Evolutionary conservation across 1,139 yeast genomes (phyloP).

Genomic region (Dujonia santamariae): DNA sequence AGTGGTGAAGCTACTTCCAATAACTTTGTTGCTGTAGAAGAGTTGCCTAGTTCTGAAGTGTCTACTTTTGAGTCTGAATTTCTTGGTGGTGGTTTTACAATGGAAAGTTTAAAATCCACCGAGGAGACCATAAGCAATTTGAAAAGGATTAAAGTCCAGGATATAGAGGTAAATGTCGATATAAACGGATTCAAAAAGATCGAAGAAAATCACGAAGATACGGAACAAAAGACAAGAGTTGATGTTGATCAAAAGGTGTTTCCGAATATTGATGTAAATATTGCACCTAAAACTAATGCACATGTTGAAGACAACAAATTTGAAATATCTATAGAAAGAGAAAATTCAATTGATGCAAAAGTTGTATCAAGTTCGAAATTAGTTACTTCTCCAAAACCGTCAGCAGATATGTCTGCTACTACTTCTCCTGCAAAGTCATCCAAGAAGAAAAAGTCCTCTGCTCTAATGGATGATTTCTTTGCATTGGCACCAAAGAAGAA

Average conservation of each 20-base stretch:
- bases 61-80: slow-evolving; percentile 7
- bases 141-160: slow-evolving; percentile 2
- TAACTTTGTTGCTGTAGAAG: too few relatives aligned
- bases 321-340: too few relatives aligned
- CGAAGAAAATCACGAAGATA: too few relatives aligned
- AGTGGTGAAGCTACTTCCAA: too few relatives aligned
- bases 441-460: slow-evolving; percentile 12
- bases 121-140: slow-evolving; percentile 3
- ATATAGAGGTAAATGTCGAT: not conserved
- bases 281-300: too few relatives aligned
- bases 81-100: slow-evolving; percentile 4
- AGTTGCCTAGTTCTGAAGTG: slow-evolving; percentile 1
- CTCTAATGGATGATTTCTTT: slow-evolving; percentile 29
- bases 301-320: too few relatives aligned
- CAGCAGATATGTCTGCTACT: too few relatives aligned
- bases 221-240: too few relatives aligned
- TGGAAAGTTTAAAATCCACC: slow-evolving; percentile 1
- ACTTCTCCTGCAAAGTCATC: slow-evolving; percentile 1
- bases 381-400: too few relatives aligned
- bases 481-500: slow-evolving; percentile 18
- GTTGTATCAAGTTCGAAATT: not conserved
- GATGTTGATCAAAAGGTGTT: too few relatives aligned
- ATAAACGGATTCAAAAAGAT: too few relatives aligned
- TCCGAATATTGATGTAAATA: too few relatives aligned
- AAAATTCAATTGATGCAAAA: not conserved